These are phyloP conservation scores for Wickerhamiella allomyrinae DNA, from an alignment of 805 yeast genomes.

Conservation along the genomic window DNA sequence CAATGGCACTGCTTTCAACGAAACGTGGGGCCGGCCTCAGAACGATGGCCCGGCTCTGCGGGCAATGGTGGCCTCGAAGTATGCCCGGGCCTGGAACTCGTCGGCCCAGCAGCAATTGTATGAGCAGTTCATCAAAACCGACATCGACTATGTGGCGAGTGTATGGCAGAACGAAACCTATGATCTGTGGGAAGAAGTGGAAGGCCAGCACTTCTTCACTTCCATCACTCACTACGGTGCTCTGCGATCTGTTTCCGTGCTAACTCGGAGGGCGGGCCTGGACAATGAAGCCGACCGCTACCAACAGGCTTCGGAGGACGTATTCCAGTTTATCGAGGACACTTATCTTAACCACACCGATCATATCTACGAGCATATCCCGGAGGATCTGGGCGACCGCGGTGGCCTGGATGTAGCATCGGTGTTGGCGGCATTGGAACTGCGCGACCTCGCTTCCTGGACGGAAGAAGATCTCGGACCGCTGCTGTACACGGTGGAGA, in stretches of 20 bases:
- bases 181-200: slow-evolving; percentile 87
- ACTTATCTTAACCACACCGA: slow-evolving; percentile 8
- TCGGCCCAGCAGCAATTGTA: slow-evolving; percentile 28
- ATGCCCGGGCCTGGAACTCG: slow-evolving; percentile 31
- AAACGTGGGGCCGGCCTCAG: slow-evolving; percentile 89
- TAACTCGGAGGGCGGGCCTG: slow-evolving; percentile 18
- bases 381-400: slow-evolving; percentile 5
- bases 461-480: slow-evolving; percentile 11
- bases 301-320: neutral
- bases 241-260: slow-evolving; percentile 37
- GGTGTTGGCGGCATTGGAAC: slow-evolving; percentile 8
- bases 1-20: slow-evolving; percentile 47
- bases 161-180: slow-evolving; percentile 59
- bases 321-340: slow-evolving; percentile 8
- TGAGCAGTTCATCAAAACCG: slow-evolving; percentile 45
- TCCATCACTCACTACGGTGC: slow-evolving; percentile 61
- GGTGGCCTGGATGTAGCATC: slow-evolving; percentile 10
- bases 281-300: slow-evolving; percentile 4
- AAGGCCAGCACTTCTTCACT: slow-evolving; percentile 68
- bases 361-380: slow-evolving; percentile 9
- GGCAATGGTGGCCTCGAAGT: slow-evolving; percentile 46
- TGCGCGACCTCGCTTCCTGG: slow-evolving; percentile 10
- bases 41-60: slow-evolving; percentile 89
- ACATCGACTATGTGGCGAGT: slow-evolving; percentile 45
- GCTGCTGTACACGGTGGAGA: slow-evolving; percentile 3